Evolutionary conservation across 2,329 filamentous ascomycete genomes (phyloP).

Genomic region (Exophiala lecanii-corni): DNA sequence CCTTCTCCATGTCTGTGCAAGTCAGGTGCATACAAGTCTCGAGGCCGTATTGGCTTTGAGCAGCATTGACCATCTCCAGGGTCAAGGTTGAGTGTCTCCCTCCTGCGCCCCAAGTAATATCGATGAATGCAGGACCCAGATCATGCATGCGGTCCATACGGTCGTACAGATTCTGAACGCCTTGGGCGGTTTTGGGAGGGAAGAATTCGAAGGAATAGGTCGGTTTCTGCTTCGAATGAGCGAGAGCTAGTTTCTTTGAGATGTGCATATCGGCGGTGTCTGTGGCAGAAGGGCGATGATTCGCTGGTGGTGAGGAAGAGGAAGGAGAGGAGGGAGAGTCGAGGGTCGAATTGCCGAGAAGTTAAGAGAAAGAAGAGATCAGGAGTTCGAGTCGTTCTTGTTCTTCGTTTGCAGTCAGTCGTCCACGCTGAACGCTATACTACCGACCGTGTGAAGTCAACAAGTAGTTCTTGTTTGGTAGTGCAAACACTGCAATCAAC

Average conservation of each 20-base stretch:
- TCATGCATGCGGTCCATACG: conserved; percentile 99
- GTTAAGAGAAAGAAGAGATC: background rate
- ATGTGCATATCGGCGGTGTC: conserved; percentile 77
- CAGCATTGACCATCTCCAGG: conserved; percentile 94
- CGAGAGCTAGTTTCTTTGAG: conserved; percentile 80
- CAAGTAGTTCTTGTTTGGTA: too few species aligned
- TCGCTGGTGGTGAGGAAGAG: too few species aligned
- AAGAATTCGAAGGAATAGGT: conserved; percentile 99
- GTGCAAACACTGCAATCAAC: conserved; percentile 29
- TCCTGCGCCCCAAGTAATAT: conserved; percentile 97
- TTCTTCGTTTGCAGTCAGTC: conserved; percentile 4
- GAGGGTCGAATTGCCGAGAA: conserved; percentile 1
- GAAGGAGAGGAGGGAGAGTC: conserved; percentile 2
- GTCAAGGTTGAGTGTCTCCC: conserved; percentile 87
- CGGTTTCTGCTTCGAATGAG: conserved; percentile 71
- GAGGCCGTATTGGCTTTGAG: conserved; percentile 89
- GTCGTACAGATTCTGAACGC: conserved; percentile 98
- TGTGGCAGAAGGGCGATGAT: background rate
- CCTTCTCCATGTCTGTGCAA: conserved; percentile 94
- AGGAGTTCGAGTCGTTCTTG: conserved; percentile 3
- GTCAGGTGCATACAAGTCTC: conserved; percentile 99
- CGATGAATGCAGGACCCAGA: conserved; percentile 90
- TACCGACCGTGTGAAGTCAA: too few species aligned
- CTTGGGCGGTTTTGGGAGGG: conserved; percentile 81
- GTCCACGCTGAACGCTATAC: too few species aligned